Evolutionary conservation across 208 protist genomes (phyloP).

Genomic region (Trypanosoma vivax): DNA sequence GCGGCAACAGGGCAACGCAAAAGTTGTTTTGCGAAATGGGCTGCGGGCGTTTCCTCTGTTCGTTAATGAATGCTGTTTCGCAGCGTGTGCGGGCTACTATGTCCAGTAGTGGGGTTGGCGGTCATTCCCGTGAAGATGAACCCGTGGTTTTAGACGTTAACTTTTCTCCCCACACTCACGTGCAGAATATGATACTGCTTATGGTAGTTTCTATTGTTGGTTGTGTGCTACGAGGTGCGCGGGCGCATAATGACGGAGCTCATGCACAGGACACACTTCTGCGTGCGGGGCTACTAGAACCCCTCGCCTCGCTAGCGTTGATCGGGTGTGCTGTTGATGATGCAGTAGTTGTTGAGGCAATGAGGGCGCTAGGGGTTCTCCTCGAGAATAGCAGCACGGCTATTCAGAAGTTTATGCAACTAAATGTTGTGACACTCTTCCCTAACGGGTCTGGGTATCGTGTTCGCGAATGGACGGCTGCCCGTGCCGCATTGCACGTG

Average conservation of each 20-base stretch:
- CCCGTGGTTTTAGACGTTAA: not conserved
- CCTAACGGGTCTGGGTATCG: not conserved
- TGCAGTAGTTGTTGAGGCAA: slow-evolving; percentile 60
- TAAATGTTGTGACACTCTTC: slow-evolving; percentile 21
- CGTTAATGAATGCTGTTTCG: slow-evolving; percentile 41
- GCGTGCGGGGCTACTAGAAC: slow-evolving; percentile 42
- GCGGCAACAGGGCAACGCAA: slow-evolving; percentile 72
- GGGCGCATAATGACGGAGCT: slow-evolving; percentile 12
- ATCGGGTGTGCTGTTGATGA: slow-evolving; percentile 59
- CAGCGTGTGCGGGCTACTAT: slow-evolving; percentile 17
- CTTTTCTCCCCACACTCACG: slow-evolving; percentile 4
- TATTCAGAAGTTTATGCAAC: slow-evolving; percentile 41
- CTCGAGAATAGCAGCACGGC: slow-evolving; percentile 26
- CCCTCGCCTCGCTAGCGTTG: slow-evolving; percentile 52
- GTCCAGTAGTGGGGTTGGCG: not conserved
- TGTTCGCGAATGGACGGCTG: slow-evolving; percentile 22
- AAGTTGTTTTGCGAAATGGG: slow-evolving; percentile 84
- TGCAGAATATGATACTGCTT: slow-evolving; percentile 24
- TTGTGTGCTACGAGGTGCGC: slow-evolving; percentile 47
- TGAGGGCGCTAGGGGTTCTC: slow-evolving; percentile 49
- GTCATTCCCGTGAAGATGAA: not conserved
- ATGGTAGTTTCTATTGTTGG: slow-evolving; percentile 47
- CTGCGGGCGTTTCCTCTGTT: slow-evolving; percentile 40
- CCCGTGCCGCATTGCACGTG: slow-evolving; percentile 47
- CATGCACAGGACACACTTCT: slow-evolving; percentile 28